Percentiles rank a stretch among this genome's conserved stretches.
Evolutionary conservation across 257 asterid species (phyloP).

Genomic region (Gynochthodes officinalis): DNA sequence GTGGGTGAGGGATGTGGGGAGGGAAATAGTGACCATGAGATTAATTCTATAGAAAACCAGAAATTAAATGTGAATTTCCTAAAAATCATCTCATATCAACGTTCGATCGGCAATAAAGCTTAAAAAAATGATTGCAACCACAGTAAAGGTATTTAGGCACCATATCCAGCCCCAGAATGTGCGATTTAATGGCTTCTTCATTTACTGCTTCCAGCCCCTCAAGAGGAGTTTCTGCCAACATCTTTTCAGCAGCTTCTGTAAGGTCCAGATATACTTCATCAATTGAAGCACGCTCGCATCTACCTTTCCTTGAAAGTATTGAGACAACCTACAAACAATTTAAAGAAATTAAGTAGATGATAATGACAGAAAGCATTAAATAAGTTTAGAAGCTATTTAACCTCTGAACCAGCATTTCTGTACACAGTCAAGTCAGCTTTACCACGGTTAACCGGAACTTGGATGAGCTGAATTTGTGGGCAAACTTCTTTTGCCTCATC

Average conservation of each 20-base stretch:
- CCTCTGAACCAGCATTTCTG: constrained; percentile 96
- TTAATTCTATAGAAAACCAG: background rate
- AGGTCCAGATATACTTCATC: constrained; percentile 98
- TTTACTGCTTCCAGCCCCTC: constrained; percentile 44
- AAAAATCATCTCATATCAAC: background rate
- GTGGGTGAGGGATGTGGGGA: background rate
- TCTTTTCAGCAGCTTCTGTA: constrained; percentile 77
- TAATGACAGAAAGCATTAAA: constrained; percentile 12
- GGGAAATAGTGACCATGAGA: background rate
- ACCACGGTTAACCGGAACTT: constrained; percentile 95
- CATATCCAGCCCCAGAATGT: constrained; percentile 74
- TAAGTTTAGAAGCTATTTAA: constrained; percentile 21
- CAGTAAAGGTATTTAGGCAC: constrained; percentile 27
- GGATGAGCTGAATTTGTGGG: constrained; percentile 89
- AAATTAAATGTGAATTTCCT: background rate
- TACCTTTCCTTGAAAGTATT: constrained; percentile 72
- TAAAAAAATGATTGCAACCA: background rate
- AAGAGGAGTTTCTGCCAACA: constrained; percentile 67
- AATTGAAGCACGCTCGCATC: constrained; percentile 96
- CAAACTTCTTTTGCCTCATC: constrained; percentile 85
- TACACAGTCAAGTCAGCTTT: constrained; percentile 86
- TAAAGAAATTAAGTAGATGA: constrained; percentile 14
- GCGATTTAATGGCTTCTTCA: constrained; percentile 80
- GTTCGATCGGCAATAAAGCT: background rate
- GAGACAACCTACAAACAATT: constrained; percentile 67